Evolutionary conservation across 768 basidiomycete genomes (phyloP), one percentile per base, ranked within the genome.

Genomic region (Termitomyces sp.): DNA sequence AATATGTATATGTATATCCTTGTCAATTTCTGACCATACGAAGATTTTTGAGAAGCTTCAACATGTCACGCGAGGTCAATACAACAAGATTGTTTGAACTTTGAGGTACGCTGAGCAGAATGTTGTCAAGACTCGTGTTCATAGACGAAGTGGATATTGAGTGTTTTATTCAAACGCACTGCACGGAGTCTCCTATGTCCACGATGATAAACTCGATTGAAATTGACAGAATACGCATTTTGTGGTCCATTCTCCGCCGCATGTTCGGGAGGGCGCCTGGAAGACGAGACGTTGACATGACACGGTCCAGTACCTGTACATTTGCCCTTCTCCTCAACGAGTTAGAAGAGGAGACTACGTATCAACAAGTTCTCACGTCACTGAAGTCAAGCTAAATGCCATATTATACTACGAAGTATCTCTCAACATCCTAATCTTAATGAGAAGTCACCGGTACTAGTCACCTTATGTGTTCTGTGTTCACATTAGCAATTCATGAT

Each of bases 111-210:
- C 98, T 35, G 95, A 98, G 65, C 94, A 98, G 69, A 95, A 96
- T 30, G 93, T 98, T 2, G 97, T 96, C 10, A 96, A 99, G 97
- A 6, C 94, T 99, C 4, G 87, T 98, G 12, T 99, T 99, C 71
- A 95, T 99, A 58, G 96, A 98, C 66, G 95, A 35, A 34, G 95
- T 98, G 57, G 96, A 98, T 69, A 94, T 98, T 64, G 96, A 99
- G 69, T 97, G 94, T 69, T 99, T 98, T 77, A 97, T 96, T 81
- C 98, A 34, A 98, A 98, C 71, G 86, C 93, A 9, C 80, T 97
- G 8, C 81, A 98, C 44, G n/a, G 97, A 98, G 28, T 93, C 92
- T 0, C 85, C 90, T 2, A 92, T 98, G 86, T 93, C 97, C n/a
- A n/a, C 8, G 9, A 32, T 32, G 30, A 2, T 10, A 9, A 32